Evolutionary conservation across 495 filamentous ascomycete genomes (phyloP).

Genomic region (Neurospora sp.): DNA sequence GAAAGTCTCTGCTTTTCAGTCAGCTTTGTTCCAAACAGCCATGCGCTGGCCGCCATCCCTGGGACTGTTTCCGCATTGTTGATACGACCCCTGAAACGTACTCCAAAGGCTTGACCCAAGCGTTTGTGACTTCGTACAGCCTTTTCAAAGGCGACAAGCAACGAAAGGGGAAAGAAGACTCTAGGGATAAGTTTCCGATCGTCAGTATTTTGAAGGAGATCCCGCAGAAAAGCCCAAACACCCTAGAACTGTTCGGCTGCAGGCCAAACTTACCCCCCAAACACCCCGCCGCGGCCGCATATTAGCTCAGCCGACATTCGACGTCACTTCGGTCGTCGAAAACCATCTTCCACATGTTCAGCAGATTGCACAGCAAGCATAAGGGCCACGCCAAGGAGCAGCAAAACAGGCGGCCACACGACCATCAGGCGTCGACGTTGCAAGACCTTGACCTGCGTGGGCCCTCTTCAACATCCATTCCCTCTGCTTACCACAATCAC

Average conservation of each 20-base stretch:
- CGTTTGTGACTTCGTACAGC: slow-evolving; percentile 6
- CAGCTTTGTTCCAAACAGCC: slow-evolving; percentile 6
- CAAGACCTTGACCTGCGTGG: slow-evolving; percentile 28
- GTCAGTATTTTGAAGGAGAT: slow-evolving; percentile 13
- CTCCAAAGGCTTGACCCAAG: slow-evolving; percentile 11
- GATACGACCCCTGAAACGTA: slow-evolving; percentile 29
- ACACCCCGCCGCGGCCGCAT: neutral
- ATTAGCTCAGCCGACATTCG: neutral
- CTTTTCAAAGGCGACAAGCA: neutral
- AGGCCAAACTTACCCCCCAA: neutral
- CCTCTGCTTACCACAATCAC: slow-evolving; percentile 24
- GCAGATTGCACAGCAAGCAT: slow-evolving; percentile 33
- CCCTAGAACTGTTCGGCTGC: neutral
- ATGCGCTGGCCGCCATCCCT: slow-evolving; percentile 16
- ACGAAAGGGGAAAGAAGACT: neutral
- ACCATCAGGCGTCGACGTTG: slow-evolving; percentile 26
- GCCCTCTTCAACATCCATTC: slow-evolving; percentile 26
- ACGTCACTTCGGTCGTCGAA: slow-evolving; percentile 5
- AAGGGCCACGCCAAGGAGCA: slow-evolving; percentile 30
- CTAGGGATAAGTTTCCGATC: slow-evolving; percentile 9
- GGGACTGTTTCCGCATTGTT: slow-evolving; percentile 22
- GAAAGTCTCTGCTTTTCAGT: neutral
- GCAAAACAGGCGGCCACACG: slow-evolving; percentile 16
- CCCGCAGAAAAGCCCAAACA: slow-evolving; percentile 12
- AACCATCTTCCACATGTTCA: slow-evolving; percentile 35